phyloP scores from a whole-genome alignment of 2,329 filamentous ascomycete genomes.

The Leptographium radiaticola region DNA sequence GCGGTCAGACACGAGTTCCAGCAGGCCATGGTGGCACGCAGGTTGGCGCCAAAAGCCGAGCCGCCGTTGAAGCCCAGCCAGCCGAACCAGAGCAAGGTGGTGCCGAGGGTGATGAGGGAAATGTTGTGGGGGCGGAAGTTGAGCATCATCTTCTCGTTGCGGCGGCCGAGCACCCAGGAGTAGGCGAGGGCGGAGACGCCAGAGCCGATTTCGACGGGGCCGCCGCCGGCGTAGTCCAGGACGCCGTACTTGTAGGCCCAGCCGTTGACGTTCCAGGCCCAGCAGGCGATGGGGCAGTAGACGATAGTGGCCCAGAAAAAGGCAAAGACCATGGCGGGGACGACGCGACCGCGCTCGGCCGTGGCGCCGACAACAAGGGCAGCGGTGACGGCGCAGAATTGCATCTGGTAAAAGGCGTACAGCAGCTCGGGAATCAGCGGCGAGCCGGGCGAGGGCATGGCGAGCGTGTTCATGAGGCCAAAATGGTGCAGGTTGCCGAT shows the following conservation, averaged over 20 bases:
- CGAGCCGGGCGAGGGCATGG: conserved; percentile 72
- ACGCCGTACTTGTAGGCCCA: conserved; percentile 89
- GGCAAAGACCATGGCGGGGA: conserved; percentile 88
- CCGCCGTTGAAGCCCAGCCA: conserved; percentile 99
- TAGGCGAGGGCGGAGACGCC: conserved; percentile 90
- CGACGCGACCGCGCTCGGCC: conserved; percentile 82
- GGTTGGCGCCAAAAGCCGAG: conserved; percentile 84
- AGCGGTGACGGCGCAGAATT: conserved; percentile 89
- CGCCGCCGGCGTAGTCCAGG: conserved; percentile 90
- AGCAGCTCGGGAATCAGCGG: conserved; percentile 79
- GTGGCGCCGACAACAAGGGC: conserved; percentile 87
- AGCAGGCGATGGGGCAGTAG: conserved; percentile 93
- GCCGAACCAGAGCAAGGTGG: conserved; percentile 92
- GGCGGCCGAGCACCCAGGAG: conserved; percentile 86
- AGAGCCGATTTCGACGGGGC: conserved; percentile 93
- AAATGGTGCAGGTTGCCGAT: conserved; percentile 88
- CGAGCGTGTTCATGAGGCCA: conserved; percentile 74
- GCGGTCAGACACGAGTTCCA: conserved; percentile 95
- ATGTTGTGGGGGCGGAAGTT: conserved; percentile 99
- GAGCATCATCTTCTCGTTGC: conserved; percentile 99
- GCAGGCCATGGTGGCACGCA: conserved; percentile 89
- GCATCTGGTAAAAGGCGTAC: conserved; percentile 96
- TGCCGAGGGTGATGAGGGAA: conserved; percentile 89
- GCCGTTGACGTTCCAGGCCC: conserved; percentile 91
- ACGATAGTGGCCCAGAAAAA: conserved; percentile 96